Conservation (phyloP, 2,329 filamentous ascomycete genomes). For the Colletotrichum zoysiae region DNA sequence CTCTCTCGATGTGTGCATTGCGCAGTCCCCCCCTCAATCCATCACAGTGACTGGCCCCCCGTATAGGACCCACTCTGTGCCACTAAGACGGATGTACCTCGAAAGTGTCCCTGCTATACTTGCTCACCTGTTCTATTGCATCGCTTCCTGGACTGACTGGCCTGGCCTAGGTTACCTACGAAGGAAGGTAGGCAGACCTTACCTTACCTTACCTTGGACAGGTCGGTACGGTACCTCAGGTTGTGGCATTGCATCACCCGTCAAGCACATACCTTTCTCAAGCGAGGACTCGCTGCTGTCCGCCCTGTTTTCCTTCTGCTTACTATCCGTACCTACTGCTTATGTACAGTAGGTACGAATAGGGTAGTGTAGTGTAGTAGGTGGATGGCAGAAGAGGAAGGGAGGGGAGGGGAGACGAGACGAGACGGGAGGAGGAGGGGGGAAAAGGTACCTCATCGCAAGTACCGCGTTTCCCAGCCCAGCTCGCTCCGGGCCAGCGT, state of each 20-base stretch:
- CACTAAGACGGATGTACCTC: slow-evolving; percentile 21
- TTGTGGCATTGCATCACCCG: background rate
- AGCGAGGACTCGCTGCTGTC: slow-evolving; percentile 2
- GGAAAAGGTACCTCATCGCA: slow-evolving; percentile 21
- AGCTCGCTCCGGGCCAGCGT: slow-evolving; percentile 25
- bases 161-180: too few species aligned
- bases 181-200: too few species aligned
- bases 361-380: too few species aligned
- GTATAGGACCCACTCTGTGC: background rate
- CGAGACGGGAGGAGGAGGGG: background rate
- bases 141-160: background rate
- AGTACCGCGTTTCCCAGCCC: slow-evolving; percentile 19
- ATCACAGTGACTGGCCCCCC: slow-evolving; percentile 16
- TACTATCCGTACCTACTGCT: background rate
- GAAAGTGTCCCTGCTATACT: slow-evolving; percentile 10
- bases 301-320: slow-evolving; percentile 27
- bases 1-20: slow-evolving; percentile 32
- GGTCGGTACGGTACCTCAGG: background rate
- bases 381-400: background rate
- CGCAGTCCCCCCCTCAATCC: slow-evolving; percentile 21
- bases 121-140: slow-evolving; percentile 1
- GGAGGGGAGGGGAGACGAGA: background rate
- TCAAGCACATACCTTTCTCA: slow-evolving; percentile 16
- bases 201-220: slow-evolving; percentile 10
- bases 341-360: too few species aligned